phyloP scores from a whole-genome alignment of 179 eudicot genomes.

The Corrigiola litoralis region DNA sequence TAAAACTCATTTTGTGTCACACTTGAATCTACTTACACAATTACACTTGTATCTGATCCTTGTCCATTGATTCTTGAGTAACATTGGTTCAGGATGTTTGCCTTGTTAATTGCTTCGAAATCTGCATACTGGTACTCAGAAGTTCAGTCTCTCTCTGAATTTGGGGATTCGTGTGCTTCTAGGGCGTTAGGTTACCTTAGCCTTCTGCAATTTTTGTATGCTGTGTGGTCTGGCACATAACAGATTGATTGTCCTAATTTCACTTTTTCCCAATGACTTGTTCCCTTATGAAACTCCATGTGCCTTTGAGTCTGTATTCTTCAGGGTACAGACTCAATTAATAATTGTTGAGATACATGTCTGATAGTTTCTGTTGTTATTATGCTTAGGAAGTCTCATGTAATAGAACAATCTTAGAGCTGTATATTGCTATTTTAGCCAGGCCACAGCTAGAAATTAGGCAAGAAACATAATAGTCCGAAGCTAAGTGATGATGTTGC shows the following conservation, averaged over 20 bases:
- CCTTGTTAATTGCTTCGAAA: neutral
- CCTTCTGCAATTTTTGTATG: no score
- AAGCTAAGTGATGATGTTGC: constrained; percentile 21
- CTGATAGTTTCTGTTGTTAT: neutral
- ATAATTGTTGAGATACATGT: no score
- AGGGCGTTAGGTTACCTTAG: no score
- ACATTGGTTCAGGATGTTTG: neutral
- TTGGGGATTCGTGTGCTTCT: no score
- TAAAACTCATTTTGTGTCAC: neutral
- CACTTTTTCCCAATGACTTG: no score
- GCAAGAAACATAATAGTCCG: constrained; percentile 23
- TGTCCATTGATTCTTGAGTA: neutral
- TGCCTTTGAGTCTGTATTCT: no score
- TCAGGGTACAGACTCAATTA: no score
- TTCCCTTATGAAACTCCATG: no score
- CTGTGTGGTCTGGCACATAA: no score
- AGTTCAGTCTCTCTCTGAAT: no score
- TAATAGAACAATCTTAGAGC: constrained; percentile 12
- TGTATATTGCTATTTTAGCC: constrained; percentile 17
- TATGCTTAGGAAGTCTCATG: neutral
- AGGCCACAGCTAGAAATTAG: constrained; percentile 23
- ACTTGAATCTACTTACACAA: neutral
- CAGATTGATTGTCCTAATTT: no score
- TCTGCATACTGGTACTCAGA: neutral
- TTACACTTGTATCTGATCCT: neutral